phyloP scores from a whole-genome alignment of 331 rosid genomes.

The Malus hybrid region DNA sequence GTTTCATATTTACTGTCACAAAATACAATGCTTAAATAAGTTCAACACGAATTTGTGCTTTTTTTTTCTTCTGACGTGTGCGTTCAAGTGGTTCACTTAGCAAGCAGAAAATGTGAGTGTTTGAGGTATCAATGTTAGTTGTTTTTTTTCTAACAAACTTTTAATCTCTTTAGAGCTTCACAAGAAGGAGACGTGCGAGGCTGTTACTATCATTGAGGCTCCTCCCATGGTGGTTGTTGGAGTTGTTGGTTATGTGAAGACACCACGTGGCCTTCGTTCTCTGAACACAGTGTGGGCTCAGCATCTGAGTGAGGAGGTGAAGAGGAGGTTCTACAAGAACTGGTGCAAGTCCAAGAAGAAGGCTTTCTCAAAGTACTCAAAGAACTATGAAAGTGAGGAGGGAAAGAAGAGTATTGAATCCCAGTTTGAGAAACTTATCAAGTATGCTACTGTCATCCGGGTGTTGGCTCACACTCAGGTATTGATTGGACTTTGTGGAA shows the following conservation, averaged over 20 bases:
- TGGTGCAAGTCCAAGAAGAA: slow-evolving; percentile 78
- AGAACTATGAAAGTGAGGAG: slow-evolving; percentile 49
- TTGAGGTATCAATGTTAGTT: not conserved
- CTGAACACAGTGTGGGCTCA: slow-evolving; percentile 70
- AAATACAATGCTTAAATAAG: no score
- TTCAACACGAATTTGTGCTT: not conserved
- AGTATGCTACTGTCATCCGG: slow-evolving; percentile 61
- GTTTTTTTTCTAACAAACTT: not conserved
- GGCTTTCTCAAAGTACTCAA: slow-evolving; percentile 61
- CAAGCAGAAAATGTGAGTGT: not conserved
- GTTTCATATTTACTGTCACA: no score
- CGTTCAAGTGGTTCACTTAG: not conserved
- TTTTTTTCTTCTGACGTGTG: not conserved
- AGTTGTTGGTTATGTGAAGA: slow-evolving; percentile 64
- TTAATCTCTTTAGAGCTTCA: slow-evolving; percentile 41
- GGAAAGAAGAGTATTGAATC: slow-evolving; percentile 51
- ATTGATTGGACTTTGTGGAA: not conserved
- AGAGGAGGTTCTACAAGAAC: slow-evolving; percentile 63
- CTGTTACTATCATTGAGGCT: slow-evolving; percentile 59
- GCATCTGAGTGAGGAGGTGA: slow-evolving; percentile 63
- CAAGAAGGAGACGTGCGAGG: slow-evolving; percentile 72
- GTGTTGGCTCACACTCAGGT: slow-evolving; percentile 93
- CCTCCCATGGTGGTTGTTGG: slow-evolving; percentile 71
- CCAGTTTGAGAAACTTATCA: slow-evolving; percentile 58
- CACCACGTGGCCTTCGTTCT: slow-evolving; percentile 65